Evolutionary conservation across 306 rosid species (phyloP).

Genomic region (Vigna unguiculata): DNA sequence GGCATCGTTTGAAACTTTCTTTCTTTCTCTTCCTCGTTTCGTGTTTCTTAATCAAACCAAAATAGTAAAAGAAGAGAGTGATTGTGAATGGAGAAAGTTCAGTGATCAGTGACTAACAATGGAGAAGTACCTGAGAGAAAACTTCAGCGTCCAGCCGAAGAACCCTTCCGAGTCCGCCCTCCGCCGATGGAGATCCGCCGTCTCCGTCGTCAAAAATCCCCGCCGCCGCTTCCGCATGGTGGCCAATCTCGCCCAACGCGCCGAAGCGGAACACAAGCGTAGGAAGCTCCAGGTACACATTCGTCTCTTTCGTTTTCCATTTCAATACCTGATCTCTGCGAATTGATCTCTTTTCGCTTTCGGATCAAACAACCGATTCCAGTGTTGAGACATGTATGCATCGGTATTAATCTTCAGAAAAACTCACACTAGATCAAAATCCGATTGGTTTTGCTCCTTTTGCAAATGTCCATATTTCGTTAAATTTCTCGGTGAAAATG

Average conservation of each 20-base stretch:
- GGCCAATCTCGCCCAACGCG: conserved; percentile 89
- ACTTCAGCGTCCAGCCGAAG: conserved; percentile 71
- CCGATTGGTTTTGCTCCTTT: neutral
- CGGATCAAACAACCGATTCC: neutral
- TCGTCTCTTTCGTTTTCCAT: neutral
- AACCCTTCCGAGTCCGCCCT: conserved; percentile 65
- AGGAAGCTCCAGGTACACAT: conserved; percentile 62
- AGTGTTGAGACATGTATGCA: neutral
- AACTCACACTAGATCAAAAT: neutral
- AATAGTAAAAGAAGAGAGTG: conserved; percentile 6
- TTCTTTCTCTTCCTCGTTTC: neutral
- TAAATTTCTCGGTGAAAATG: neutral
- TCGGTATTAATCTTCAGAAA: neutral
- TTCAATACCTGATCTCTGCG: neutral
- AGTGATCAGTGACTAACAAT: conserved; percentile 33
- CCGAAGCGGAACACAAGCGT: conserved; percentile 67
- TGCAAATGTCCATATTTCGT: neutral
- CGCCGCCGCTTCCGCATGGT: conserved; percentile 94
- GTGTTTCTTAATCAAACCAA: neutral
- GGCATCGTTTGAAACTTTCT: conserved; percentile 48
- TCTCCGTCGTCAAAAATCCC: conserved; percentile 82
- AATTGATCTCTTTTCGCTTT: neutral
- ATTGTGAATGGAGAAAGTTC: conserved; percentile 11
- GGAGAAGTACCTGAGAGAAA: conserved; percentile 75
- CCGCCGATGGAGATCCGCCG: conserved; percentile 87